These are phyloP conservation scores for Amaranthus cruentus DNA, from an alignment of 148 eudicot species.

Conservation along the genomic window DNA sequence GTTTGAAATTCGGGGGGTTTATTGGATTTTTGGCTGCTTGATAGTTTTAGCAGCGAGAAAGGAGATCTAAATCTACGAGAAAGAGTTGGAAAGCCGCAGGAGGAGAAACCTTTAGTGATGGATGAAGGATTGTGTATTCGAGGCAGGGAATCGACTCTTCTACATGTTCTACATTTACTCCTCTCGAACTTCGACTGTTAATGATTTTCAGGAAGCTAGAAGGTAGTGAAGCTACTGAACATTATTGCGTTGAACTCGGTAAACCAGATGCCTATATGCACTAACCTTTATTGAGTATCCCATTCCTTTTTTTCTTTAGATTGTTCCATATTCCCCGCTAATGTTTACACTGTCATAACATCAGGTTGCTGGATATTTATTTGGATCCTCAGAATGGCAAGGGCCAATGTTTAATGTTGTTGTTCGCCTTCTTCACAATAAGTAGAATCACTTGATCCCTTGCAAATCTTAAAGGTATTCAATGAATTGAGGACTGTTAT, in stretches of 20 bases:
- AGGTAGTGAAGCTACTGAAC: conserved; percentile 96
- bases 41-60: conserved; percentile 6
- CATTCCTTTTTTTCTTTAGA: background rate
- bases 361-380: conserved; percentile 97
- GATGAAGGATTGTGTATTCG: conserved; percentile 57
- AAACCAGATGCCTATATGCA: conserved; percentile 98
- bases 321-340: no score
- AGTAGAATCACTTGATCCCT: conserved; percentile 89
- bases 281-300: conserved; percentile 40
- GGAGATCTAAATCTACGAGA: conserved; percentile 50
- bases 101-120: conserved; percentile 57
- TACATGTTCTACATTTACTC: conserved; percentile 66
- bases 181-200: conserved; percentile 46
- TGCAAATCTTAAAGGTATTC: conserved; percentile 88
- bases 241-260: conserved; percentile 97
- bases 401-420: conserved; percentile 97
- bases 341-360: conserved; percentile 16
- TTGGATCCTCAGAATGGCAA: conserved; percentile 87
- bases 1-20: no score
- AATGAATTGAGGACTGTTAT: background rate
- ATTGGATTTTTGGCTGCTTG: background rate
- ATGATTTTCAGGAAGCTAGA: conserved; percentile 74
- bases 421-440: conserved; percentile 91
- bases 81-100: conserved; percentile 60
- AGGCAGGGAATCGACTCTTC: conserved; percentile 86